These are phyloP conservation scores for Panellus pusillus DNA, from an alignment of 768 basidiomycete genomes.

Conservation along the genomic window DNA sequence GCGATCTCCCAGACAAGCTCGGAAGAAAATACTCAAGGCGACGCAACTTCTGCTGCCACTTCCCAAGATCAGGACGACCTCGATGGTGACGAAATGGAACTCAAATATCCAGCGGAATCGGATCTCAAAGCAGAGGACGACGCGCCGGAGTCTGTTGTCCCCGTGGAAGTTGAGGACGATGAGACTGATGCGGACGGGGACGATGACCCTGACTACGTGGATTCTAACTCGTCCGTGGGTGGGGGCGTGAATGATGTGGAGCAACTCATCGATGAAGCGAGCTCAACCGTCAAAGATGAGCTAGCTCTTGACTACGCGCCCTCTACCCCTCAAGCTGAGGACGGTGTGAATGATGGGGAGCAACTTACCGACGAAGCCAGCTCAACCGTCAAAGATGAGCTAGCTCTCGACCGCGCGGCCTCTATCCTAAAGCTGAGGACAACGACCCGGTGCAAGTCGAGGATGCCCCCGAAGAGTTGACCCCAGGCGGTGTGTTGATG, in stretches of 20 bases:
- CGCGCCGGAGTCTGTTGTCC: neutral
- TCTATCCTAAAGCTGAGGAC: too few relatives aligned
- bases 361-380: too few relatives aligned
- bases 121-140: slow-evolving; percentile 1
- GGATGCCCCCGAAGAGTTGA: too few relatives aligned
- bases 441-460: too few relatives aligned
- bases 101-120: neutral
- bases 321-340: too few relatives aligned
- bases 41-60: slow-evolving; percentile 1
- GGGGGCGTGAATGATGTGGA: neutral
- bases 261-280: too few relatives aligned
- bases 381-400: too few relatives aligned
- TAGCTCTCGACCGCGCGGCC: too few relatives aligned
- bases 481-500: too few relatives aligned
- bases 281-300: too few relatives aligned
- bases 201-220: slow-evolving; percentile 34
- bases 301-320: too few relatives aligned
- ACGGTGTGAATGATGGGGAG: neutral
- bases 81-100: slow-evolving; percentile 3
- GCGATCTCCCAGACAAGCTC: neutral
- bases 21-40: slow-evolving; percentile 8
- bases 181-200: slow-evolving; percentile 39
- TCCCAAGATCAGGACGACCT: neutral
- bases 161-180: neutral
- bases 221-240: slow-evolving; percentile 6